phyloP scores from a whole-genome alignment of 768 basidiomycete genomes.

The Suillus fuscotomentosus region DNA sequence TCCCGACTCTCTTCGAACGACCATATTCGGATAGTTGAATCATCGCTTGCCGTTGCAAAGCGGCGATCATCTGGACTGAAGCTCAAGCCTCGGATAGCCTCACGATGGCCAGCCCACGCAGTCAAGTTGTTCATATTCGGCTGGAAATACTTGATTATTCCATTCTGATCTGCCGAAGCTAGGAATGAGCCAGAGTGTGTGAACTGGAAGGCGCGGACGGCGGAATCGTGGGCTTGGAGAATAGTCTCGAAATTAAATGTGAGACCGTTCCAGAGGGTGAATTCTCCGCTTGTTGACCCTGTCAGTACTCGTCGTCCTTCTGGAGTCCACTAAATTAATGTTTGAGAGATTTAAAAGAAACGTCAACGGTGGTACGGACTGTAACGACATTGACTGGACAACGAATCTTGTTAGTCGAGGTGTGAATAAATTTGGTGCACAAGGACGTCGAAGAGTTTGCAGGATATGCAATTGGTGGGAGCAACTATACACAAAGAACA shows the following conservation, averaged over 20 bases:
- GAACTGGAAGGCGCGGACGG: slow-evolving; percentile 87
- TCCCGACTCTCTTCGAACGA: slow-evolving; percentile 88
- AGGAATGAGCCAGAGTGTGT: slow-evolving; percentile 94
- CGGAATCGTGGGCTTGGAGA: slow-evolving; percentile 96
- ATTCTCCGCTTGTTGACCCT: slow-evolving; percentile 95
- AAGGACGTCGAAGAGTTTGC: slow-evolving; percentile 90
- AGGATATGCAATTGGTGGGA: slow-evolving; percentile 91
- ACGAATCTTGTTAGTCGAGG: slow-evolving; percentile 97
- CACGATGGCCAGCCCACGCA: slow-evolving; percentile 91
- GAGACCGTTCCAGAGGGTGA: slow-evolving; percentile 97
- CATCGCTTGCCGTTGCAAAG: slow-evolving; percentile 95
- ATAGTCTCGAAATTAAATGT: slow-evolving; percentile 99
- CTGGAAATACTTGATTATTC: slow-evolving; percentile 98
- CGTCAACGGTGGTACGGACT: slow-evolving; percentile 46
- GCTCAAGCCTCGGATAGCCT: slow-evolving; percentile 87
- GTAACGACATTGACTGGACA: slow-evolving; percentile 96
- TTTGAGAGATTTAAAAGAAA: slow-evolving; percentile 1
- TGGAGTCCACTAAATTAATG: slow-evolving; percentile 81
- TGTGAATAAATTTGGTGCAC: slow-evolving; percentile 97
- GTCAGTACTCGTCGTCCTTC: slow-evolving; percentile 92
- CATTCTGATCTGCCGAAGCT: slow-evolving; percentile 88
- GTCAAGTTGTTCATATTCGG: slow-evolving; percentile 99
- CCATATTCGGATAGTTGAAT: slow-evolving; percentile 94
- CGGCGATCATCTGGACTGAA: slow-evolving; percentile 91
- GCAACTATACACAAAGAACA: slow-evolving; percentile 54